A percentile compares a stretch with the other conserved stretches of the same genome.
phyloP scores from a whole-genome alignment of 2,329 filamentous ascomycete species.

The Botrytis hyacinthi region DNA sequence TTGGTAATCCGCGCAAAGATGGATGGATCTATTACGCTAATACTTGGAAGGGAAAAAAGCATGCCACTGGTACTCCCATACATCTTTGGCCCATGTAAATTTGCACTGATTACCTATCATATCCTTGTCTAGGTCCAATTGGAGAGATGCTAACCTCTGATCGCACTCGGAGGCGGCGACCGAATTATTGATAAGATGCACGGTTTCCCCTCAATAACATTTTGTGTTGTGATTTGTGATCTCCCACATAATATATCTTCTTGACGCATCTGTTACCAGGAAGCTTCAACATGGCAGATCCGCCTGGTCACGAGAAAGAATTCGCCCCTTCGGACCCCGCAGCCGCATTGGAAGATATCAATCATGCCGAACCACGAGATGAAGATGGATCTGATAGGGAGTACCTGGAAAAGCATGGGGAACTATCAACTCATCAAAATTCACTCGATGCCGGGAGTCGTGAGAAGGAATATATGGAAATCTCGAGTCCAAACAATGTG shows the following conservation, averaged over 20 bases:
- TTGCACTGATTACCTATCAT: background rate
- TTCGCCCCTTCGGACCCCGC: constrained; percentile 12
- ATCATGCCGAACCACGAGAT: constrained; percentile 16
- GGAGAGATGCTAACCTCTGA: constrained; percentile 10
- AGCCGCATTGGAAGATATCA: constrained; percentile 3
- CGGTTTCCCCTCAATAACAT: background rate
- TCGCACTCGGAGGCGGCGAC: background rate
- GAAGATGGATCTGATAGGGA: constrained; percentile 20
- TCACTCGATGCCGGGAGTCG: constrained; percentile 11
- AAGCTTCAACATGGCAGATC: constrained; percentile 15
- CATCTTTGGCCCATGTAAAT: background rate
- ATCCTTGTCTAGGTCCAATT: background rate
- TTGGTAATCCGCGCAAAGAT: background rate
- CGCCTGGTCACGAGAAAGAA: constrained; percentile 17
- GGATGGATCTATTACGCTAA: background rate
- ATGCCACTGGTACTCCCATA: background rate
- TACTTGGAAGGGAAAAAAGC: background rate
- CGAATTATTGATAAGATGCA: constrained; percentile 5
- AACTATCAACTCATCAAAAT: constrained; percentile 14
- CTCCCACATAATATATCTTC: background rate
- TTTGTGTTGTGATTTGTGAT: background rate
- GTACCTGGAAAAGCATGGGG: constrained; percentile 11
- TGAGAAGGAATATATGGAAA: constrained; percentile 34
- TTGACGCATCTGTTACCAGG: background rate
- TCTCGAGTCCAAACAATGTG: constrained; percentile 25